Evolutionary conservation across 441 rosid genomes (phyloP), one percentile per base, ranked within the genome.

Genomic region (Bocquillonia castaneifolia): DNA sequence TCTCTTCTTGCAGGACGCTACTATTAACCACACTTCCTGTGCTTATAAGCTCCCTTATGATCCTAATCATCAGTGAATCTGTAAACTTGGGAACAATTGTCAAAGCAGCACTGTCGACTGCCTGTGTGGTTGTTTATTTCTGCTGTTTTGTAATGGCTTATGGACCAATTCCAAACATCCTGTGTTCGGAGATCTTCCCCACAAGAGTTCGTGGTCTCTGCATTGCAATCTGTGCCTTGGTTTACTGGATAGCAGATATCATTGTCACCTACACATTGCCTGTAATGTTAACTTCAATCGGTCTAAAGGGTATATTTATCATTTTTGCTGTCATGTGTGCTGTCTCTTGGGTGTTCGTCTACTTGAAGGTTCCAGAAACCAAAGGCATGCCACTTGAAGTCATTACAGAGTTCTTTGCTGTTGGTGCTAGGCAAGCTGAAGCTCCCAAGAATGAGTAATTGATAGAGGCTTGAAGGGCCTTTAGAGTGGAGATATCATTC

Each of bases 341-440:
- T 67, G 68, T 95, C 10, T 82, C 93, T 0, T 83, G 87, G 91
- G 74, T 72, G 28, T 95, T 92, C 50, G 91, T 92, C 73, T 95
- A 70, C 86, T 67, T 88, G 64, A 86, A 95, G 79, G 98, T 95
- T 45, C 98, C 99, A 0, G 99, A 92, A 83, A 92, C 99, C 62
- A 95, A 92, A 79, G 99, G 98, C 56, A 92, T 95, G 99, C 99
- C 99, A 5, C 93, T 93, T 36, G 99, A 92, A 84, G 98, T 94
- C 67, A 90, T 95, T 48, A 79, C 92, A 0, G 98, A 94, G 79
- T 90, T 94, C 87, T 90, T 94, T 60, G 77, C 94, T 10, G 79
- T 94, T 26, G 99, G 98, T 48, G 98, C 96, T 3, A 90, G 80
- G 75, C 92, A 88, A 71, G 81, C 73, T 57, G 70, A 67, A 1